Percentiles rank a stretch among this genome's conserved stretches.
Evolutionary conservation across 768 basidiomycete genomes (phyloP).

Genomic region (Lentinula detonsa): DNA sequence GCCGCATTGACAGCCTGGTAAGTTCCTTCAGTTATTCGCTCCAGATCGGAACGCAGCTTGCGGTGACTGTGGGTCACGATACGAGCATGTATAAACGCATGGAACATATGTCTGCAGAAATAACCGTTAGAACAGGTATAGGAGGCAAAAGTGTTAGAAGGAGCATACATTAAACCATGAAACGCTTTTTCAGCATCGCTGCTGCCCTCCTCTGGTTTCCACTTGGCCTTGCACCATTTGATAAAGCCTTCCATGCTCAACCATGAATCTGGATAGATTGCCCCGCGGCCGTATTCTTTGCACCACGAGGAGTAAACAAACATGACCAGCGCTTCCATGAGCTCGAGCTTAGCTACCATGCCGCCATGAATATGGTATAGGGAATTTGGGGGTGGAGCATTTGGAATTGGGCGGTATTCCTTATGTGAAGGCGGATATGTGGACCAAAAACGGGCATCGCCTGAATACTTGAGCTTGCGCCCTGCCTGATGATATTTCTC

Average conservation of each 20-base stretch:
- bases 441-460: constrained; percentile 73
- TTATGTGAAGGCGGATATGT: constrained; percentile 60
- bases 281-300: constrained; percentile 53
- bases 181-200: constrained; percentile 58
- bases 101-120: constrained; percentile 53
- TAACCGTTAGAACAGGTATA: constrained; percentile 4
- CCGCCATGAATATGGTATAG: constrained; percentile 72
- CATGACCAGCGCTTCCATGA: constrained; percentile 75
- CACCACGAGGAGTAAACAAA: constrained; percentile 84
- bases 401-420: constrained; percentile 55
- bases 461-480: constrained; percentile 77
- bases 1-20: constrained; percentile 34
- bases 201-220: constrained; percentile 46
- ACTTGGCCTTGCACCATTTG: constrained; percentile 68
- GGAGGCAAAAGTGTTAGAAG: constrained; percentile 14
- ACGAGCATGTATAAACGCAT: constrained; percentile 62
- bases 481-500: constrained; percentile 67
- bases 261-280: constrained; percentile 61
- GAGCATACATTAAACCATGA: constrained; percentile 73
- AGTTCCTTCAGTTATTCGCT: constrained; percentile 26
- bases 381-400: constrained; percentile 61
- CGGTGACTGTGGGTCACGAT: constrained; percentile 31
- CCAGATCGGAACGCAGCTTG: constrained; percentile 33
- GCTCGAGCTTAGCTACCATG: constrained; percentile 72
- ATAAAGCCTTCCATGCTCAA: constrained; percentile 62